Percentiles rank a stretch among this genome's conserved stretches.
Conservation (phyloP, 2,329 filamentous ascomycete genomes). For the Coniella lustricola region DNA sequence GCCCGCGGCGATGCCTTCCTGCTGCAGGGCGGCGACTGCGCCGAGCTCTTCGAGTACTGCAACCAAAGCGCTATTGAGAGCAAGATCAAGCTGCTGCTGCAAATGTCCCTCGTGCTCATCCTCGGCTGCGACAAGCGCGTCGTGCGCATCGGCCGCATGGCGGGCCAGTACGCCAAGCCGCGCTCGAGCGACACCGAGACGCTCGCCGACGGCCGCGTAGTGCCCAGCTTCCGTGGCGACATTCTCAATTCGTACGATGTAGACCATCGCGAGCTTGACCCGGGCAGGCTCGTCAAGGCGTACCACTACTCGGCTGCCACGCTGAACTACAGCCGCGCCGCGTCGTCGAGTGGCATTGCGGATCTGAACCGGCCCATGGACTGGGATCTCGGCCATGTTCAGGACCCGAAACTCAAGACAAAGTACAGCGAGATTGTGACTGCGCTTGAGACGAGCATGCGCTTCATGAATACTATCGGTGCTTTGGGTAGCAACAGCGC, state of each 20-base stretch:
- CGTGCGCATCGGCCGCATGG: slow-evolving; percentile 91
- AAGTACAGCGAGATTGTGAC: slow-evolving; percentile 81
- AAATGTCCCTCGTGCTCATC: slow-evolving; percentile 94
- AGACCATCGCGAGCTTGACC: slow-evolving; percentile 73
- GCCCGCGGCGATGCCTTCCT: slow-evolving; percentile 88
- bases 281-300: slow-evolving; percentile 74
- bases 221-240: slow-evolving; percentile 88
- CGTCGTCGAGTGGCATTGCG: slow-evolving; percentile 80
- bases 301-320: slow-evolving; percentile 96
- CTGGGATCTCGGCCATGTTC: slow-evolving; percentile 90
- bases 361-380: slow-evolving; percentile 90
- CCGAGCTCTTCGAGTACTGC: slow-evolving; percentile 96
- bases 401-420: slow-evolving; percentile 71
- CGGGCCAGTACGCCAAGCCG: slow-evolving; percentile 95
- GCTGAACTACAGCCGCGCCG: slow-evolving; percentile 82
- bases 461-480: slow-evolving; percentile 91
- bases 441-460: slow-evolving; percentile 82
- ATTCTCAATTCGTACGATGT: slow-evolving; percentile 85
- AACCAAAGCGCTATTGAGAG: slow-evolving; percentile 82
- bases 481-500: slow-evolving; percentile 64
- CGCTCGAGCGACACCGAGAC: slow-evolving; percentile 82
- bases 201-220: slow-evolving; percentile 63
- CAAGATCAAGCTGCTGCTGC: slow-evolving; percentile 92
- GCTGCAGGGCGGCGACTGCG: slow-evolving; percentile 93
- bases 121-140: slow-evolving; percentile 79